Conservation (phyloP, 2,329 filamentous ascomycete genomes). For the Zymoseptoria crescenta region DNA sequence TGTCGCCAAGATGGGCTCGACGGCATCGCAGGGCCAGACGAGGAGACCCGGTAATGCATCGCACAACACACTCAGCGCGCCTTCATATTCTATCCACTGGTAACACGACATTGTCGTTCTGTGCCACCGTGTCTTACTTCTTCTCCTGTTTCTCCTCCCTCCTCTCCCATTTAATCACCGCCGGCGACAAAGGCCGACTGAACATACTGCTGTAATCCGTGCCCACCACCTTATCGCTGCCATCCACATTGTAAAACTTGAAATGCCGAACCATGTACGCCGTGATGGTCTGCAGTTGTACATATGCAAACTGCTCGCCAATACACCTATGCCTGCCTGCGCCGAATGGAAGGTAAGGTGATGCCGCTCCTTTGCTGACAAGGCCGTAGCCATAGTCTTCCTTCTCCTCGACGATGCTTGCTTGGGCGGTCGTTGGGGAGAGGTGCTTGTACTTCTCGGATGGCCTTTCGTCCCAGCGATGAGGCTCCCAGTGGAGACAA, state of each 20-base stretch:
- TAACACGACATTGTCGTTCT: too few species aligned
- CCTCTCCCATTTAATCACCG: slow-evolving; percentile 65
- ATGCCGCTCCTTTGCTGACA: slow-evolving; percentile 81
- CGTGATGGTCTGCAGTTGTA: slow-evolving; percentile 80
- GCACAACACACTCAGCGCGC: too few species aligned
- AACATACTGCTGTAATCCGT: slow-evolving; percentile 58
- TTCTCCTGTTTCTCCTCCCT: slow-evolving; percentile 36
- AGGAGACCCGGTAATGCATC: too few species aligned
- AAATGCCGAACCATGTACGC: slow-evolving; percentile 69
- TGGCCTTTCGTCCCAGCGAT: slow-evolving; percentile 73
- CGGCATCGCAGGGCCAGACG: too few species aligned
- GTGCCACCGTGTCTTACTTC: background rate
- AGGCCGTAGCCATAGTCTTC: slow-evolving; percentile 91
- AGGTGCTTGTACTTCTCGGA: slow-evolving; percentile 26
- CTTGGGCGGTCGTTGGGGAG: slow-evolving; percentile 22
- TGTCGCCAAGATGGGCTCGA: too few species aligned
- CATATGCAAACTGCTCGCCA: slow-evolving; percentile 91
- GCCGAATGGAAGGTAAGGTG: slow-evolving; percentile 89
- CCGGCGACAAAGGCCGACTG: slow-evolving; percentile 38
- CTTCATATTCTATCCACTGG: too few species aligned
- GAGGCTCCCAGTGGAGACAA: slow-evolving; percentile 76
- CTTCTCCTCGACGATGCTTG: slow-evolving; percentile 48
- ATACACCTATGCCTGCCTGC: slow-evolving; percentile 91
- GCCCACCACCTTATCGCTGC: slow-evolving; percentile 58
- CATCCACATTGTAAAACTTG: slow-evolving; percentile 69